A percentile compares a stretch with the other conserved stretches of the same genome.
Evolutionary conservation across 2,329 filamentous ascomycete genomes (phyloP).

Genomic region (Hypoxylon rubiginosum): DNA sequence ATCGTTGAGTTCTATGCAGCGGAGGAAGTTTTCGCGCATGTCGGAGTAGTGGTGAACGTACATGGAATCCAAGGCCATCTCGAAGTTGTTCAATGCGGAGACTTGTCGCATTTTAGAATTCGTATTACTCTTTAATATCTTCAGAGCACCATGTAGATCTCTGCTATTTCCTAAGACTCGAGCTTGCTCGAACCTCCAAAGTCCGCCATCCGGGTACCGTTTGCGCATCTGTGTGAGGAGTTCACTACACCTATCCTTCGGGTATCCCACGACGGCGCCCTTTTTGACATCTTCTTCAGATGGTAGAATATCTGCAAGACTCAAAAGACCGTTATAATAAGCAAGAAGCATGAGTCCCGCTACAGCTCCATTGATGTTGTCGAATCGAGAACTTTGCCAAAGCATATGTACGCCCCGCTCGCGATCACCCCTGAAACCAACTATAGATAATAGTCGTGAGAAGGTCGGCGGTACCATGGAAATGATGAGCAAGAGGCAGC

Average conservation of each 20-base stretch:
- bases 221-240: conserved; percentile 80
- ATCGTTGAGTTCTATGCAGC: conserved; percentile 84
- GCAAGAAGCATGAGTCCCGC: conserved; percentile 83
- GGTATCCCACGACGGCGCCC: conserved; percentile 76
- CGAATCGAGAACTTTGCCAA: conserved; percentile 88
- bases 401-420: conserved; percentile 85
- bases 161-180: conserved; percentile 78
- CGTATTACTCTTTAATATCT: conserved; percentile 70
- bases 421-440: conserved; percentile 92
- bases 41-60: conserved; percentile 81
- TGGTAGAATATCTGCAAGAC: conserved; percentile 88
- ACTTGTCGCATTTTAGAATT: conserved; percentile 88
- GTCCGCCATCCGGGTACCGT: conserved; percentile 82
- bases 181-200: conserved; percentile 92
- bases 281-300: conserved; percentile 67
- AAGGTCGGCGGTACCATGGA: conserved; percentile 94
- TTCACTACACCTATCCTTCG: conserved; percentile 73
- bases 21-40: conserved; percentile 80
- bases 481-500: conserved; percentile 86
- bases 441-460: conserved; percentile 84
- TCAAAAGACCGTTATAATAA: conserved; percentile 90
- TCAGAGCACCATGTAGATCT: conserved; percentile 75
- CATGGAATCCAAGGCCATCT: conserved; percentile 83
- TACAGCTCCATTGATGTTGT: conserved; percentile 93
- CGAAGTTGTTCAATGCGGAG: conserved; percentile 86